Evolutionary conservation across 2,329 filamentous ascomycete genomes (phyloP), one percentile per base, ranked within the genome.

Genomic region (Monilinia laxa): DNA sequence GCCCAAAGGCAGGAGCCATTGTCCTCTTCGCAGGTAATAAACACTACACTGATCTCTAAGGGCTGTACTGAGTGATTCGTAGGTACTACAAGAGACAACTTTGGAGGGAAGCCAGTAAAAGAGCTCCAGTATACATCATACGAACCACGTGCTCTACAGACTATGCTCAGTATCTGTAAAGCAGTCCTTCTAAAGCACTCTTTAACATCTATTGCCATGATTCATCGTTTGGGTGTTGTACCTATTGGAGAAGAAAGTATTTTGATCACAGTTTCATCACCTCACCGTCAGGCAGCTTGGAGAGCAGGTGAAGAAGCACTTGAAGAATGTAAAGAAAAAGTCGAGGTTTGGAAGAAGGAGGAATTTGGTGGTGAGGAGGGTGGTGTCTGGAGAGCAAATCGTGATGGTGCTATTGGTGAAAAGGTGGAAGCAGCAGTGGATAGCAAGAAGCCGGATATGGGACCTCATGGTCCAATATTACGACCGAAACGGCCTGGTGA

Each of bases 261-360:
- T 69, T 80, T 96, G 65, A 93, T 98, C 73, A 91, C 92, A 1
- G 90, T 97, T 4, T 93, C 91, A 54, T 85, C 91, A 38, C 87
- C 90, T 47, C 95, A 98, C 80, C 83, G 95, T 10, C 85, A 90
- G 72, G 91, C 90, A 18, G 93, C 92, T 6, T 99, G 94, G 94
- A 80, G 81, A 73, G 94, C 90, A 0, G 94, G 91, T 0, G 94
- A 98, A 80, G 92, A 96, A 79, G 90, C 93, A 45, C 80, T 98
- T 67, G 94, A 98, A 80, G 81, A 86, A 76, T 92, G 91, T 75
- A 99, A 98, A 81, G 86, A 85, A 65, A 87, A 84, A 71, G 92
- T 92, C n/a, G 95, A 99, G 81, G 89, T 99, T 53, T 97, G 94
- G 94, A 97, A 97, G 80, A 82, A 87, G 71, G 94, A 98, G 80